Base-by-base conservation (phyloP, 257 asterid species). In the Nemophila menziesii region DNA sequence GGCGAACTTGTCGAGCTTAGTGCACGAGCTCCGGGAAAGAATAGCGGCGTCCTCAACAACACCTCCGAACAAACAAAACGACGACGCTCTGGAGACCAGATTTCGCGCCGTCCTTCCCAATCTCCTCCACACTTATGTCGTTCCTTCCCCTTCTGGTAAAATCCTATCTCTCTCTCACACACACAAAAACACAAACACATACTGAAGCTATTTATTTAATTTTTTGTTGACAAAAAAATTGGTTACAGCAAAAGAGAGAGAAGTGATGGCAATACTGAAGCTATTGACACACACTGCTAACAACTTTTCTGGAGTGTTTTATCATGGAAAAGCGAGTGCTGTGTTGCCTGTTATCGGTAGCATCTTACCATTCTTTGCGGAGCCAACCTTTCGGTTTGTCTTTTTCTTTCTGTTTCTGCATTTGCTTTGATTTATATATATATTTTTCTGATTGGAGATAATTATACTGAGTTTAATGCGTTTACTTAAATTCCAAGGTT, bases 11-110 rank as follows among this genome's bases (percentile, higher is more conserved):
- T 72, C 90, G 11, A 80, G 92, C 66, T 62, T 87, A 9, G 86
- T 80, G 40, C 92, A 78, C 78, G 93, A 78, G 64, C 89, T 87
- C 43, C 85, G 93, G 13, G 92, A 87, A 51, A 92, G 94, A 49
- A 73, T 87, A 40, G 92, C 78, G 17, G 77, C 79, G 14, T 65
- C 95, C 14, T 73, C 96, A 1, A 69, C 92, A 8, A 66, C 89
- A 18, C 19, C 43, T 16, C 67, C 93, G 43, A 67, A 67, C 68
- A 61, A 55, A 52, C 71, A 73, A 42, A 67, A 71, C 75, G 90
- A 83, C 67, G 92, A 67, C 13, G 86, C 66, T n/a, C 60, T 87
- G 64, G 92, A 72, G 70, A 65, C 80, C n/a, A 60, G 85, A 54
- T 80, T 87, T 57, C 95, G 93, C 48, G 76, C 81, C 44, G 92